phyloP scores from a whole-genome alignment of 768 basidiomycete species.

The Hygrophorus pudorinus region DNA sequence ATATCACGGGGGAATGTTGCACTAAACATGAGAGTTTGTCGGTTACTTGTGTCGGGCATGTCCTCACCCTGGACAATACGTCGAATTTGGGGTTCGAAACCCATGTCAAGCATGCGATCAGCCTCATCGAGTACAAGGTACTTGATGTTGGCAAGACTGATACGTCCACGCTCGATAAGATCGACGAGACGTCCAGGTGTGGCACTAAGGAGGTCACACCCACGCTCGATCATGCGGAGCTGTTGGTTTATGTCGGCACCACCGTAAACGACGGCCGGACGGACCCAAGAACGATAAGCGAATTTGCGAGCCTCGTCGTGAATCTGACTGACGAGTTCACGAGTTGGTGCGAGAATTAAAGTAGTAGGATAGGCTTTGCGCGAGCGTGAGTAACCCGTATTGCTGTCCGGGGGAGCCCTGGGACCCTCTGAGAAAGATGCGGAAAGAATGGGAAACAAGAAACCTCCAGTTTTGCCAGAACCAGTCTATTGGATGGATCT shows the following conservation, averaged over 20 bases:
- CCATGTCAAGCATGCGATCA: conserved; percentile 99
- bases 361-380: conserved; percentile 96
- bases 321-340: conserved; percentile 98
- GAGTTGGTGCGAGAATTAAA: conserved; percentile 96
- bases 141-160: conserved; percentile 92
- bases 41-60: conserved; percentile 87
- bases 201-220: conserved; percentile 93
- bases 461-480: conserved; percentile 98
- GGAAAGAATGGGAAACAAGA: conserved; percentile 98
- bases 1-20: conserved; percentile 99
- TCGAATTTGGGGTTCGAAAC: conserved; percentile 99
- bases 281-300: conserved; percentile 98
- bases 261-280: conserved; percentile 97
- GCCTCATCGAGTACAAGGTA: conserved; percentile 99
- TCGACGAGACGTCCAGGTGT: conserved; percentile 98
- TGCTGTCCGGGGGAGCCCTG: conserved; percentile 39
- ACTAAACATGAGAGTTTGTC: conserved; percentile 99
- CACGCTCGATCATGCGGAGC: conserved; percentile 88
- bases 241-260: conserved; percentile 97
- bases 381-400: conserved; percentile 45
- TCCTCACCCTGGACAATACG: conserved; percentile 97
- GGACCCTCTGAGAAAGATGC: conserved; percentile 85
- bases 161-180: conserved; percentile 94
- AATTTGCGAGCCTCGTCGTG: conserved; percentile 99
- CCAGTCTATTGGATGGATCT: conserved; percentile 61